These are phyloP conservation scores for Picochlorum costavermella DNA, from an alignment of 139 green algal genomes.

Conservation along the genomic window DNA sequence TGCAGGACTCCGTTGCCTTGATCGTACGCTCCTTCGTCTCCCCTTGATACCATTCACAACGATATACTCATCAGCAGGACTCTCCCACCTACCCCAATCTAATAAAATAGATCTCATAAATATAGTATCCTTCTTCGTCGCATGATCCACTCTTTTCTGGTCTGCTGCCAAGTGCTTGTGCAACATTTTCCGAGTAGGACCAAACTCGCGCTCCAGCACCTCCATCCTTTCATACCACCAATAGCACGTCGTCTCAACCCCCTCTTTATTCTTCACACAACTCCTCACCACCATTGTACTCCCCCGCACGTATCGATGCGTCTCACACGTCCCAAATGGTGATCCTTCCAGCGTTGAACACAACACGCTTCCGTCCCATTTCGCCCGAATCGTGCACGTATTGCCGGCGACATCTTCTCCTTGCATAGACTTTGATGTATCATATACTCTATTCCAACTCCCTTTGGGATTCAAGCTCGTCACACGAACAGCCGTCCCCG, in stretches of 20 bases:
- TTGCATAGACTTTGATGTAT: slow-evolving; percentile 6
- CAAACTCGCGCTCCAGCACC: slow-evolving; percentile 10
- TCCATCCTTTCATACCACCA: slow-evolving; percentile 33
- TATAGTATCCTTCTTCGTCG: slow-evolving; percentile 20
- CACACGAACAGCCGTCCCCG: slow-evolving; percentile 13
- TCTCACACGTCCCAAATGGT: slow-evolving; percentile 17
- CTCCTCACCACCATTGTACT: slow-evolving; percentile 28
- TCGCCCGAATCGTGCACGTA: slow-evolving; percentile 10
- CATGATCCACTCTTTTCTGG: slow-evolving; percentile 17
- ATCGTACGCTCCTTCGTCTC: background rate
- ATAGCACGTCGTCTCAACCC: slow-evolving; percentile 10
- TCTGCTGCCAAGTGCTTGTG: slow-evolving; percentile 13
- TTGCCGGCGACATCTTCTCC: slow-evolving; percentile 21
- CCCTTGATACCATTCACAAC: background rate
- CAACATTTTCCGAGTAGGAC: background rate
- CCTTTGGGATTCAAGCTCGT: slow-evolving; percentile 32
- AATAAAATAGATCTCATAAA: slow-evolving; percentile 24
- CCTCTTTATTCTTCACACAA: background rate
- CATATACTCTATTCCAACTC: slow-evolving; percentile 21
- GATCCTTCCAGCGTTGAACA: slow-evolving; percentile 19
- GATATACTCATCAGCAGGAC: slow-evolving; percentile 32
- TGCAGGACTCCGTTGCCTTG: background rate
- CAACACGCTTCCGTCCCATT: slow-evolving; percentile 26
- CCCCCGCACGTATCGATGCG: slow-evolving; percentile 15
- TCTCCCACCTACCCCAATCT: slow-evolving; percentile 27